Evolutionary conservation across 139 green algal genomes (phyloP).

Genomic region (Pleodorina starrii): DNA sequence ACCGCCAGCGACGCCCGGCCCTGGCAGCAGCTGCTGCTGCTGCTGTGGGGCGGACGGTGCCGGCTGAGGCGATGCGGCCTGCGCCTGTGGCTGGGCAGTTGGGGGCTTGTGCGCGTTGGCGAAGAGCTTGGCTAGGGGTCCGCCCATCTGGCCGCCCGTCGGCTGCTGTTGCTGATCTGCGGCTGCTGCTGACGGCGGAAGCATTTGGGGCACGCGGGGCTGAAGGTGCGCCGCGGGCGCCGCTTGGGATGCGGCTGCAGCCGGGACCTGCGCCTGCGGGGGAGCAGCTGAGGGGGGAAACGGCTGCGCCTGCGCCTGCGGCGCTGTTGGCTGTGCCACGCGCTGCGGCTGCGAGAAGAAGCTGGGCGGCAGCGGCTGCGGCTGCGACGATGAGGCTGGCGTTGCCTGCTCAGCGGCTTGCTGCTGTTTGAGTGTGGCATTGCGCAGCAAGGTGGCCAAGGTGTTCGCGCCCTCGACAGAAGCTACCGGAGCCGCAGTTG

Average conservation of each 20-base stretch:
- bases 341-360: conserved; percentile 27
- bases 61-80: neutral
- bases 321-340: conserved; percentile 4
- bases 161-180: neutral
- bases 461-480: neutral
- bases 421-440: conserved; percentile 46
- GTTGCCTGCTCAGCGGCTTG: neutral
- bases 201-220: neutral
- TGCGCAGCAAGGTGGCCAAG: conserved; percentile 53
- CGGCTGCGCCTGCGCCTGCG: neutral
- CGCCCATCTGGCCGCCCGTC: neutral
- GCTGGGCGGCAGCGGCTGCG: conserved; percentile 11
- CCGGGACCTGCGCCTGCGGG: neutral
- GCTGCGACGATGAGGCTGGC: neutral
- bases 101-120: conserved; percentile 28
- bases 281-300: neutral
- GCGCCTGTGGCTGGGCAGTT: neutral
- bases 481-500: neutral
- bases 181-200: neutral
- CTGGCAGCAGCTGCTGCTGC: neutral
- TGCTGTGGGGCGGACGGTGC: neutral
- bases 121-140: conserved; percentile 33
- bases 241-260: neutral
- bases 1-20: neutral
- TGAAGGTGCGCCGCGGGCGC: neutral